Base-by-base conservation (phyloP, 2,329 filamentous ascomycete genomes). In the Penicillium sp. region DNA sequence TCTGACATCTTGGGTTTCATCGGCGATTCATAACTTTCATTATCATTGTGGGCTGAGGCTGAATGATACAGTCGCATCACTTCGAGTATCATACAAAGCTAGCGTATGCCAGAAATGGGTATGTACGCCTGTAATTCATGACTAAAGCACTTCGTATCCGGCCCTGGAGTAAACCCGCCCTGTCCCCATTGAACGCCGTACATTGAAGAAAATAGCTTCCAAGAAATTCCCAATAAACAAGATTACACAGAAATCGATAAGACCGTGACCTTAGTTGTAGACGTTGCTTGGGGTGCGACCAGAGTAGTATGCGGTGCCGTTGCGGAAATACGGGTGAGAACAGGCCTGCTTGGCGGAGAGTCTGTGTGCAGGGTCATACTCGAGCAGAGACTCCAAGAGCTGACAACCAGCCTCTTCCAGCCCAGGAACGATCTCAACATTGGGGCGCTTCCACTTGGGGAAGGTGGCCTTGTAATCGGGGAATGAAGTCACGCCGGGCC, bases 401-500 rank as follows among this genome's bases (percentile, higher is more conserved):
- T 77, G 74, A 44, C 76, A 67, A 22, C 76, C 78, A 43, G 76
- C 74, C 1, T 89, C 85, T 62, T 95, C 90, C 44, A 96, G 83
- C 50, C 82, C 87, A 42, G 84, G 83, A 67, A 92, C 90, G 34
- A 94, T 80, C 27, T 84, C 77, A 46, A 83, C 81, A 55, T 83
- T 81, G 68, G 92, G 88, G 54, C 90, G 86, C 65, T 83, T 82
- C 92, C 92, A 96, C 77, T 95, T 95, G 61, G 92, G 92, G 77
- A 96, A 96, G 3, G 90, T 92, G 27, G 89, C 74, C 76, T 96
- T 96, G 82, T 92, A 96, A 75, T 96, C 92, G 40, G 92, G 92
- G 78, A 95, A 95, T 7, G 90, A 92, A n/a, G 91, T 94, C 55
- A 96, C 91, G 57, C 92, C 92, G 31, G 92, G 92, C 92, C 92